A percentile compares a stretch with the other conserved stretches of the same genome.
Evolutionary conservation across 2,329 filamentous ascomycete genomes (phyloP).

Genomic region (Trichoderma sp.): DNA sequence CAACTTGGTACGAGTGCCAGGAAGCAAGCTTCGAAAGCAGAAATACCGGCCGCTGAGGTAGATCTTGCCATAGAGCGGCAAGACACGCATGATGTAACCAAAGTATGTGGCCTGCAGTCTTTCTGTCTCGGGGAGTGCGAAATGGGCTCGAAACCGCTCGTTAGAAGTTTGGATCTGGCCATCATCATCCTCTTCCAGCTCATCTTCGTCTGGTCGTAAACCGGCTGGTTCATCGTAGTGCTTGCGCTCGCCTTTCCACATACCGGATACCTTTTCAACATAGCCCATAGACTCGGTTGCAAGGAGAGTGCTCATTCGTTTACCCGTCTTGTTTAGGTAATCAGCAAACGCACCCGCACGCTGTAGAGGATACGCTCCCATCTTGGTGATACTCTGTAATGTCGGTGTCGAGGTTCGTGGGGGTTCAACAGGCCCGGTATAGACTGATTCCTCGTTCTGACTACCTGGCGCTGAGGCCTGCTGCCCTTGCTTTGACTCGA

Average conservation of each 20-base stretch:
- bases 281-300: conserved; percentile 95
- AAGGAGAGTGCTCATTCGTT: conserved; percentile 77
- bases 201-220: conserved; percentile 56
- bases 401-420: conserved; percentile 41
- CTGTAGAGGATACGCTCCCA: conserved; percentile 77
- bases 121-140: conserved; percentile 82
- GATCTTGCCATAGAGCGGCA: conserved; percentile 94
- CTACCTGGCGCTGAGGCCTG: conserved; percentile 40
- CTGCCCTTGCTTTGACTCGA: conserved; percentile 22
- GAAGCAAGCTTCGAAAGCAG: conserved; percentile 89
- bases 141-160: conserved; percentile 86
- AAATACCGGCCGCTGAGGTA: conserved; percentile 87
- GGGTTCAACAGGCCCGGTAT: conserved; percentile 29
- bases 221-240: conserved; percentile 73
- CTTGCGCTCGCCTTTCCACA: conserved; percentile 89
- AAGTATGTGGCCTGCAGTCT: conserved; percentile 87
- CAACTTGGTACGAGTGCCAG: conserved; percentile 87
- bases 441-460: conserved; percentile 34
- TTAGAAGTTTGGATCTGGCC: conserved; percentile 66
- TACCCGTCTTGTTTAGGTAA: conserved; percentile 76
- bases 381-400: conserved; percentile 55
- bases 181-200: conserved; percentile 59
- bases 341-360: conserved; percentile 80
- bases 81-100: conserved; percentile 83
- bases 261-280: conserved; percentile 93